These are phyloP conservation scores for Fomitopsis serialis DNA, from an alignment of 768 basidiomycete genomes.

Conservation along the genomic window DNA sequence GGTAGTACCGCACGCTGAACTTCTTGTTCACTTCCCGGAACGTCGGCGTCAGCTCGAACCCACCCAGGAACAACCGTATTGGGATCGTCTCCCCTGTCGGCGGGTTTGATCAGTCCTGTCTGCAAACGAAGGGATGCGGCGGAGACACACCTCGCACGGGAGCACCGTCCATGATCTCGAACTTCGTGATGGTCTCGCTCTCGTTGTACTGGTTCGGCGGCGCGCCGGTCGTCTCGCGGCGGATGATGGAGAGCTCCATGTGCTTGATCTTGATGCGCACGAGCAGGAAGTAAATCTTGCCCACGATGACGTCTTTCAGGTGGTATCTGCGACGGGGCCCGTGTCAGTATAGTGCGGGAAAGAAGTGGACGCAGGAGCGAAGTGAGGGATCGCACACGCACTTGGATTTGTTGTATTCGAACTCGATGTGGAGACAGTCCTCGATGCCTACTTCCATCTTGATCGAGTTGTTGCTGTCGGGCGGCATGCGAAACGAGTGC, in stretches of 20 bases:
- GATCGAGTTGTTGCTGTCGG: slow-evolving; percentile 95
- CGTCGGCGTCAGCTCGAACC: slow-evolving; percentile 97
- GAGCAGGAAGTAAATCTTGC: slow-evolving; percentile 98
- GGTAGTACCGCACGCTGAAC: slow-evolving; percentile 94
- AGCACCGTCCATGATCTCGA: slow-evolving; percentile 98
- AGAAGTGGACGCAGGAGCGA: background rate
- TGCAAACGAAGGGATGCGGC: too few relatives aligned
- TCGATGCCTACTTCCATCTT: slow-evolving; percentile 99
- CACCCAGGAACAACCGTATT: slow-evolving; percentile 94
- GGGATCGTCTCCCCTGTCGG: slow-evolving; percentile 90
- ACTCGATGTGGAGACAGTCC: slow-evolving; percentile 97
- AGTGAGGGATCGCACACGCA: slow-evolving; percentile 33
- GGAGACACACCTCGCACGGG: slow-evolving; percentile 77
- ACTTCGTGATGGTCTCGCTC: slow-evolving; percentile 98
- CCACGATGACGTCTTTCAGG: slow-evolving; percentile 97
- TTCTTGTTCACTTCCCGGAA: slow-evolving; percentile 99
- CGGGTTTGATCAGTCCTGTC: too few relatives aligned
- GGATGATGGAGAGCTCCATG: slow-evolving; percentile 98
- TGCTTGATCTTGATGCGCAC: slow-evolving; percentile 99
- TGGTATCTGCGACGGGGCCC: slow-evolving; percentile 66
- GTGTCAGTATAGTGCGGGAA: background rate
- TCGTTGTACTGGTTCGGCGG: slow-evolving; percentile 99
- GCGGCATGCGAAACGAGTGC: slow-evolving; percentile 97
- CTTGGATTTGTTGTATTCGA: slow-evolving; percentile 99
- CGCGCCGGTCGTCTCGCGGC: slow-evolving; percentile 93